Evolutionary conservation across 2,329 filamentous ascomycete genomes (phyloP).

Genomic region (Ceratocystis variospora): DNA sequence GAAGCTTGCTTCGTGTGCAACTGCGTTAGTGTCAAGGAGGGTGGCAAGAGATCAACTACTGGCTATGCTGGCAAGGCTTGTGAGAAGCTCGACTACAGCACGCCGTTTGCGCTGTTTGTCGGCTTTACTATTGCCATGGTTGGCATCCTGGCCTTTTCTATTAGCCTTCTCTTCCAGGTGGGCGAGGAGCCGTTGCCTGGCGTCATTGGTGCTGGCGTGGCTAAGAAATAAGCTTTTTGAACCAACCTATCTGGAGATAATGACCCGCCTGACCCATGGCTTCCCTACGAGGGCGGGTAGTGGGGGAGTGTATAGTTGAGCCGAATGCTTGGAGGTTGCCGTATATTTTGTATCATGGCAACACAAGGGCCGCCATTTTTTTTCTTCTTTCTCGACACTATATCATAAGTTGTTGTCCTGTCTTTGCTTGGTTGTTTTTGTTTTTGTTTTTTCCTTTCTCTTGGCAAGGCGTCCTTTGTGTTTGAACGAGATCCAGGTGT

Average conservation of each 20-base stretch:
- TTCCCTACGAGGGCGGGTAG: too few relatives aligned
- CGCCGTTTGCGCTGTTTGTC: slow-evolving; percentile 75
- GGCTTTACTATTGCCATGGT: slow-evolving; percentile 60
- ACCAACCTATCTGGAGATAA: too few relatives aligned
- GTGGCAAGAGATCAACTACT: slow-evolving; percentile 41
- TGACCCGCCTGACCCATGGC: too few relatives aligned
- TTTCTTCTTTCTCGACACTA: neutral
- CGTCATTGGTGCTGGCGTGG: slow-evolving; percentile 91
- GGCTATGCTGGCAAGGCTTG: slow-evolving; percentile 78
- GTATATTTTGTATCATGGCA: neutral
- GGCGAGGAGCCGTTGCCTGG: slow-evolving; percentile 80
- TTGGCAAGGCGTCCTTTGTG: slow-evolving; percentile 6
- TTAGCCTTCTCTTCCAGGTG: slow-evolving; percentile 69
- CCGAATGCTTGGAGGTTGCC: neutral
- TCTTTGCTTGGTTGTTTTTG: neutral
- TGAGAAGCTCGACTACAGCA: slow-evolving; percentile 81
- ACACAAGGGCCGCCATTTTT: neutral
- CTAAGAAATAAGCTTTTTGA: slow-evolving; percentile 41
- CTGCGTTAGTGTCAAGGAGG: slow-evolving; percentile 45
- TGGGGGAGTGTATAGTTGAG: neutral
- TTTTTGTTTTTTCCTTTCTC: neutral
- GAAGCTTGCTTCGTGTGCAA: slow-evolving; percentile 61
- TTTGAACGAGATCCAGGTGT: neutral
- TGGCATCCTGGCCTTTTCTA: slow-evolving; percentile 51
- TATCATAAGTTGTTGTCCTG: neutral